phyloP scores from a whole-genome alignment of 129 eudicot species.

The Centella asiatica region DNA sequence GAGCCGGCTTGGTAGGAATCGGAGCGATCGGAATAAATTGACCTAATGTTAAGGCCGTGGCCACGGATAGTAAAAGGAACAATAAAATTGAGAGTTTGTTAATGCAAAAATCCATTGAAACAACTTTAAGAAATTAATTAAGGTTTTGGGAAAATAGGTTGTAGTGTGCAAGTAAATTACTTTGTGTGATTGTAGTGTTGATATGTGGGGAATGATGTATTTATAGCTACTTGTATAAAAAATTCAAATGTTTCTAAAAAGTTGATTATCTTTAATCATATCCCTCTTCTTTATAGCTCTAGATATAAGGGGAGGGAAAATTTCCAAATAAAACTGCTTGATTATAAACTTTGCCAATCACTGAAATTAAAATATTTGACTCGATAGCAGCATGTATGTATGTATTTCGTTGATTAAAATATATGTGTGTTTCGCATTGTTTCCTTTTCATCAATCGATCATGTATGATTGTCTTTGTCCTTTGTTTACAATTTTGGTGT shows the following conservation, averaged over 20 bases:
- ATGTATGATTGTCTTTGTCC: too few species aligned
- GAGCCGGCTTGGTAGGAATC: background rate
- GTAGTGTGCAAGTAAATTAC: too few species aligned
- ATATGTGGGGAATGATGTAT: too few species aligned
- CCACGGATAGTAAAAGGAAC: slow-evolving; percentile 18
- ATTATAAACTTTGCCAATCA: background rate
- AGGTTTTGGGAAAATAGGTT: too few species aligned
- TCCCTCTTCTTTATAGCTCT: too few species aligned
- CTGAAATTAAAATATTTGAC: background rate
- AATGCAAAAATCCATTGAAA: background rate
- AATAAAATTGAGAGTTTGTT: slow-evolving; percentile 3
- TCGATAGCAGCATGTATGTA: background rate
- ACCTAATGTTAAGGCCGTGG: slow-evolving; percentile 24
- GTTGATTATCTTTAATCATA: too few species aligned
- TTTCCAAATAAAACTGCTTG: slow-evolving; percentile 2
- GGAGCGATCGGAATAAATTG: slow-evolving; percentile 11
- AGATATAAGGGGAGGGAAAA: background rate
- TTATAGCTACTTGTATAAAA: too few species aligned
- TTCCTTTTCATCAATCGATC: background rate
- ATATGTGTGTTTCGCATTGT: slow-evolving; percentile 10
- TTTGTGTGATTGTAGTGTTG: too few species aligned
- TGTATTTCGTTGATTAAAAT: background rate
- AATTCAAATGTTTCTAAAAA: too few species aligned
- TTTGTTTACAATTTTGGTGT: background rate
- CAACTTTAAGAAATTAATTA: background rate